These are phyloP conservation scores for Fabrea salina DNA, from an alignment of 169 alveolate species.

Conservation along the genomic window DNA sequence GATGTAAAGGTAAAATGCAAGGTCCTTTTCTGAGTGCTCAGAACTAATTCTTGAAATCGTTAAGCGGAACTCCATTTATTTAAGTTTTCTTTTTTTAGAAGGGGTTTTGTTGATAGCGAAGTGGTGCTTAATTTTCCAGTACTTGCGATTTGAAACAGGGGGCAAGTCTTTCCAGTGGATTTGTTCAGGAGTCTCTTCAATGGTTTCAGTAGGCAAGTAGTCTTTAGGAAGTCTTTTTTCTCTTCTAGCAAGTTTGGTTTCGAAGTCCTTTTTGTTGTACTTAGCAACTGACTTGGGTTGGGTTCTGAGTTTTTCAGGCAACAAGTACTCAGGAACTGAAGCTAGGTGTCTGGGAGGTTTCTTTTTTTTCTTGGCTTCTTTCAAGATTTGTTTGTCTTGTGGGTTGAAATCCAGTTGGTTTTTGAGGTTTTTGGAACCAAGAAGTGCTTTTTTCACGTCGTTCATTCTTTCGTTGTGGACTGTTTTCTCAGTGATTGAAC, in stretches of 20 bases:
- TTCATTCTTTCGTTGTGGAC: neutral
- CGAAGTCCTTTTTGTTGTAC: neutral
- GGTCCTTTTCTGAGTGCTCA: too few relatives aligned
- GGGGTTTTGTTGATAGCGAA: too few relatives aligned
- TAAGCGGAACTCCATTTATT: too few relatives aligned
- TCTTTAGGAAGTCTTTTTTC: neutral
- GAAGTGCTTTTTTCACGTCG: conserved; percentile 30
- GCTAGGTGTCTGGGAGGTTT: conserved; percentile 14
- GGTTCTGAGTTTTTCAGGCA: neutral
- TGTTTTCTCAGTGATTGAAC: conserved; percentile 2
- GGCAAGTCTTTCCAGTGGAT: conserved; percentile 22
- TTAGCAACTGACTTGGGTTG: neutral
- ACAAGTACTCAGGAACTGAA: conserved; percentile 16
- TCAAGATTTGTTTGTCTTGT: conserved; percentile 8
- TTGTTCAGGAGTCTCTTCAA: conserved; percentile 21
- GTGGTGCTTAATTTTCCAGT: conserved; percentile 20
- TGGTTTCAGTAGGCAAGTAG: neutral
- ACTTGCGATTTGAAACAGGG: conserved; percentile 14
- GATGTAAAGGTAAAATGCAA: too few relatives aligned
- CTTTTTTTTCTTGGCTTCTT: conserved; percentile 24
- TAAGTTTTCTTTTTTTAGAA: too few relatives aligned
- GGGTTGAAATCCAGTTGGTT: neutral
- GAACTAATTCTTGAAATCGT: too few relatives aligned
- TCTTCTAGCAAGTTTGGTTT: conserved; percentile 12
- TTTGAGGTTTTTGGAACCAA: conserved; percentile 4